Conservation (phyloP, 177 flowering plant genomes). For the Vitis hybrid region DNA sequence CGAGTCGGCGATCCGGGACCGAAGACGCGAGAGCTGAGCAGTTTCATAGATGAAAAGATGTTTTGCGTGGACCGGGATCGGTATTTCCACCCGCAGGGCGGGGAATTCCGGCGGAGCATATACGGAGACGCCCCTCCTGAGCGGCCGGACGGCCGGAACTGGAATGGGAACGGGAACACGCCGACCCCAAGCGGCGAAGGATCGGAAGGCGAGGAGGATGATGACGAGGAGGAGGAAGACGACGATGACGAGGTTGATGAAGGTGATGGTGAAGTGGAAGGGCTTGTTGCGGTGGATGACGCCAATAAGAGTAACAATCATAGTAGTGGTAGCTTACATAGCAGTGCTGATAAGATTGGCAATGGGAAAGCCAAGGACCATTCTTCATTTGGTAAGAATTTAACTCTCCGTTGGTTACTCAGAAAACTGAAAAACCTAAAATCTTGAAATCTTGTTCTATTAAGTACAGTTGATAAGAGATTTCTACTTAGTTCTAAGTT, state of each 20-base stretch:
- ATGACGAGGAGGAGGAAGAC: constrained; percentile 51
- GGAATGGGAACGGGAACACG: constrained; percentile 37
- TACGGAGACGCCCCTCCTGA: constrained; percentile 14
- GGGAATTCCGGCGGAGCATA: constrained; percentile 33
- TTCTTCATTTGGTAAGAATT: constrained; percentile 43
- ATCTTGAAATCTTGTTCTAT: too few species aligned
- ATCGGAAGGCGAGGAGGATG: constrained; percentile 51
- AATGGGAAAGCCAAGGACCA: constrained; percentile 34
- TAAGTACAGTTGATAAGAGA: too few species aligned
- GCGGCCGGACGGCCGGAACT: constrained; percentile 27
- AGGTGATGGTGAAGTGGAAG: constrained; percentile 45
- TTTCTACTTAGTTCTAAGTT: not conserved
- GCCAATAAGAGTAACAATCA: constrained; percentile 7
- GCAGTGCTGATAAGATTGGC: constrained; percentile 34
- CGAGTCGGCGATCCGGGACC: constrained; percentile 30
- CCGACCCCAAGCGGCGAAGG: constrained; percentile 37
- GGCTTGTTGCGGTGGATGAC: constrained; percentile 24
- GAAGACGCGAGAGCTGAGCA: constrained; percentile 45
- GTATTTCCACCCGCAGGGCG: constrained; percentile 27
- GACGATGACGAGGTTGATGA: constrained; percentile 43
- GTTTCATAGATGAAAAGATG: constrained; percentile 51
- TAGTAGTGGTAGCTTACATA: constrained; percentile 30
- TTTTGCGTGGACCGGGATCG: constrained; percentile 35
- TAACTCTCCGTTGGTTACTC: not conserved
- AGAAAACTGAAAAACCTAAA: not conserved